Percentiles rank a stretch among this genome's conserved stretches.
Evolutionary conservation across 73 alveolate genomes (phyloP).

Genomic region (Paramecium sexaurelia): DNA sequence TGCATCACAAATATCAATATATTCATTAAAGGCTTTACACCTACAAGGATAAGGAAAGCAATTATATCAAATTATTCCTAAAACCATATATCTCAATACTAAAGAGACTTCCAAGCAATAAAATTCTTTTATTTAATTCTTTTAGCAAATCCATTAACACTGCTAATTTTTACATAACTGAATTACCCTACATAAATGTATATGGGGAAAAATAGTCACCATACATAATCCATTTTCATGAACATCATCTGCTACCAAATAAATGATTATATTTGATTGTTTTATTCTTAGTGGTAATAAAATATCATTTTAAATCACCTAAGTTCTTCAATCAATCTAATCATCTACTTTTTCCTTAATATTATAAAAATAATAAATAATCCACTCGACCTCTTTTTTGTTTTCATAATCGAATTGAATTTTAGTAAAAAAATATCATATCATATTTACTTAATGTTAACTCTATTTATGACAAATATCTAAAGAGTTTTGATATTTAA

Average conservation of each 20-base stretch:
- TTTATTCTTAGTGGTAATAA: no score
- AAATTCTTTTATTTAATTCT: neutral
- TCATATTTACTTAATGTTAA: no score
- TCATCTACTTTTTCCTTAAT: neutral
- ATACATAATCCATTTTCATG: conserved; percentile 19
- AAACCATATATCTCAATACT: no score
- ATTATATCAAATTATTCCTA: neutral
- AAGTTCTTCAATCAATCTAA: neutral
- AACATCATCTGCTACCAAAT: neutral
- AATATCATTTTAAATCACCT: no score
- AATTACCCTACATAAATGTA: neutral
- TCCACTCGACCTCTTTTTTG: neutral
- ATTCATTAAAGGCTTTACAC: conserved; percentile 35
- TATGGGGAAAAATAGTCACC: no score
- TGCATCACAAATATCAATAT: conserved; percentile 49
- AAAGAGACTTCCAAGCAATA: neutral
- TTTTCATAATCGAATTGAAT: neutral
- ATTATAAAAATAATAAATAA: neutral
- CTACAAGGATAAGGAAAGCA: neutral
- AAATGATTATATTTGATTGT: no score
- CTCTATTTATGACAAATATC: no score
- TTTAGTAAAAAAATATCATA: neutral
- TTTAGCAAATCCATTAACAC: conserved; percentile 48
- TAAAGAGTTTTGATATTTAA: no score
- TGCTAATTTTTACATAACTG: neutral